Base-by-base conservation (phyloP, 768 basidiomycete genomes). In the Lepiota subincarnata region DNA sequence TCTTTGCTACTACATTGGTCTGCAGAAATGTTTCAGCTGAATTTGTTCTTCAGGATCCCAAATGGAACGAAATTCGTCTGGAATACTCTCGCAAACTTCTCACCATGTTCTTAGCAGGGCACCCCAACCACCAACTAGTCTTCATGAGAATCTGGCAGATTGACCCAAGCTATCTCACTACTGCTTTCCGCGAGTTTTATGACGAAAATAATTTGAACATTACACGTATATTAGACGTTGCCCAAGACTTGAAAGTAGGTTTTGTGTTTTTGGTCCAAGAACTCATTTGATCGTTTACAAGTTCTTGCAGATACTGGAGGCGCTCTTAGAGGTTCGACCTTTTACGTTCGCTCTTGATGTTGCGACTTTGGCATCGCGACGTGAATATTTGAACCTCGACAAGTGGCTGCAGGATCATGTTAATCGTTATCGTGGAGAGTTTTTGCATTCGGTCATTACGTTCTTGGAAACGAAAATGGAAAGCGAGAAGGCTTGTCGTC, bases 101-200 rank as follows among this genome's bases (percentile, higher is more conserved):
- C 46, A 78, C 83, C 35, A 89, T 92, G 84, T 98, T 98, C 73
- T 76, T 98, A 38, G 86, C 85, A 16, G 91, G 92, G 13, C 90
- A 95, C 63, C 93, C 94, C 6, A 94, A 94, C 60, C 93, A 97
- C 62, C 92, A 97, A 60, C 81, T 99, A 8, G 94, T 98, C 53
- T 98, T 98, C 73, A 93, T 96, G 84, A 82, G 93, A 44, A 84
- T 99, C 51, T 95, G 92, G 89, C 91, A 95, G 63, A 87, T 91
- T 39, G 83, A 93, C 62, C 90, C 89, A 0, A 74, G 84, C 0
- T 91, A 94, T 66, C 80, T 98, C 47, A 86, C 92, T 4, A 80
- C 85, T 52, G 92, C 92, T 6, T 89, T 98, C 70, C 83, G 87
- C 26, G 91, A 93, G 57, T 95, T 93, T 65, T 97, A 98, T 68